Base-by-base conservation (phyloP, 495 filamentous ascomycete genomes). In the Aspergillus incahuasiensis region DNA sequence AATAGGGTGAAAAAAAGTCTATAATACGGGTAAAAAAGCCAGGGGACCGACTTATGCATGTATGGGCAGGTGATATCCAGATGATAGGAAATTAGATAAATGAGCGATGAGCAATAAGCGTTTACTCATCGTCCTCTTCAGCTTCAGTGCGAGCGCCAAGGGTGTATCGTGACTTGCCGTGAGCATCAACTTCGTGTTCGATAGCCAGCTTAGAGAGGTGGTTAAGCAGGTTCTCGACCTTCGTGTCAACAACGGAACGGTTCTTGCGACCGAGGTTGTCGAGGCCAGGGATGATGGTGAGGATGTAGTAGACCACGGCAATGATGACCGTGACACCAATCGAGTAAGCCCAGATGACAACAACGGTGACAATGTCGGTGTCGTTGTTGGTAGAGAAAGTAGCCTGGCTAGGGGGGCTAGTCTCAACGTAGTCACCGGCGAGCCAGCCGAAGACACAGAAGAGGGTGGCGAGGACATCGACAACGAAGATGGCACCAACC, bases 201-300 rank as follows among this genome's bases (percentile, higher is more conserved):
- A 90, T 71, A 50, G 87, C 84, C 46, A 90, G 78, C 78, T 90
- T 89, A 77, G 82, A 82, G 43, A 91, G 75, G 68, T 86, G 84
- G 40, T 77, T 79, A 65, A 91, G 79, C 72, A 89, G 85, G 75
- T 91, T 90, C 85, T 91, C 88, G 73, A 90, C 86, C 67, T 85
- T 76, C 66, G 86, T 87, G 69, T 91, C 87, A 61, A 82, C 80
- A 61, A 77, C 78, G 68, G 78, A 84, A 67, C 88, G 82, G 78
- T 84, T 86, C 82, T 87, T 86, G 69, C 88, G 85, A 67, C 88
- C 88, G 57, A 91, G 84, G 73, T 89, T 86, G 76, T 88, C 82
- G 51, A 90, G 80, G 72, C 72, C 81, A 46, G 77, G 71, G 64
- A 88, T 80, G 63, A 79, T 73, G 74, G 85, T 86, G 68, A 91